phyloP scores from a whole-genome alignment of 1,139 yeast species.

The Zhuliangozyma blackwelliae region DNA sequence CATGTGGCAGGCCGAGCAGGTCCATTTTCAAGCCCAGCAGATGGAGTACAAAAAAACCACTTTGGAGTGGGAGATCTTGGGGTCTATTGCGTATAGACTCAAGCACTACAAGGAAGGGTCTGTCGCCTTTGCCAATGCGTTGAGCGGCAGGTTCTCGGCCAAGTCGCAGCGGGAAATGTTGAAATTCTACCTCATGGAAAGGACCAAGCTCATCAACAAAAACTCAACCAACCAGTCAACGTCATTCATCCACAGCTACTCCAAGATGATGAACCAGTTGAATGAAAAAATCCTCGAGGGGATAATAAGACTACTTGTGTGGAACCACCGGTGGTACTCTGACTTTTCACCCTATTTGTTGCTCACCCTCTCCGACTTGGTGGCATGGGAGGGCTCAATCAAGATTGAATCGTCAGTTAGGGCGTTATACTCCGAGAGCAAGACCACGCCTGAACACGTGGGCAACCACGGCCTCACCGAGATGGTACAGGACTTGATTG shows the following conservation, averaged over 20 bases:
- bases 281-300: conserved; percentile 66
- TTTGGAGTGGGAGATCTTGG: conserved; percentile 91
- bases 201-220: conserved; percentile 31
- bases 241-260: conserved; percentile 23
- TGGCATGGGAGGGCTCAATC: conserved; percentile 72
- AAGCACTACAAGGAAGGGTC: conserved; percentile 78
- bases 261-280: conserved; percentile 44
- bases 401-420: conserved; percentile 74
- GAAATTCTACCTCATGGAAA: conserved; percentile 54
- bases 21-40: conserved; percentile 64
- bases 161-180: conserved; percentile 74
- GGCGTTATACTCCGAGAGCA: conserved; percentile 56
- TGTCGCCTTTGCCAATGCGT: conserved; percentile 75
- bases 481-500: conserved; percentile 49
- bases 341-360: conserved; percentile 76
- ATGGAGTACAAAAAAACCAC: conserved; percentile 74
- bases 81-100: conserved; percentile 73
- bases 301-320: conserved; percentile 72
- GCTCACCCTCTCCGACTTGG: conserved; percentile 52
- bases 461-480: conserved; percentile 55
- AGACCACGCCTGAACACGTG: conserved; percentile 19
- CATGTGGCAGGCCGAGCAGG: conserved; percentile 85
- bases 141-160: conserved; percentile 76
- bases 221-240: conserved; percentile 21
- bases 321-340: conserved; percentile 97